These are phyloP conservation scores for Exophiala calicioides DNA, from an alignment of 2,329 filamentous ascomycete species.

Conservation along the genomic window DNA sequence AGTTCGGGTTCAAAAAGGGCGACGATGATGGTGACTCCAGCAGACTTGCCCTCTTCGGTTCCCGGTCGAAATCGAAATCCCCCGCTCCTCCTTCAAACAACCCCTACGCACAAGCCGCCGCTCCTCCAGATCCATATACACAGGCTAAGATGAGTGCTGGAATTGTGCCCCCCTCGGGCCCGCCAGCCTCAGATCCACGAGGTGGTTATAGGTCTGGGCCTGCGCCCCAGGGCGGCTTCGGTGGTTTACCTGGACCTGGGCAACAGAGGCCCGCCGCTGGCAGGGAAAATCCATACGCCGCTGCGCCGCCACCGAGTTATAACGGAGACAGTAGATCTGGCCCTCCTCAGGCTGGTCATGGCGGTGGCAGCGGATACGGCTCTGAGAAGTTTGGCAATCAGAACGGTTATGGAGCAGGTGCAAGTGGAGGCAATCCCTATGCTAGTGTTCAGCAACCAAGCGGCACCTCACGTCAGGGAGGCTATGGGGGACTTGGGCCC, in stretches of 20 bases:
- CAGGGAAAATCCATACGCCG: conserved; percentile 15
- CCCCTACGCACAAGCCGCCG: conserved; percentile 58
- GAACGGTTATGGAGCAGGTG: conserved; percentile 51
- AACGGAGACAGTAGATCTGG: conserved; percentile 32
- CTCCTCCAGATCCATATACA: conserved; percentile 56
- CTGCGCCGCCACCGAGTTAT: conserved; percentile 28
- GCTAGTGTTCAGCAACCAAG: conserved; percentile 34
- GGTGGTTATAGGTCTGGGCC: conserved; percentile 12
- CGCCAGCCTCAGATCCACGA: conserved; percentile 3
- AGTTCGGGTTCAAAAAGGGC: conserved; percentile 54
- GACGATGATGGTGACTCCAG: conserved; percentile 53
- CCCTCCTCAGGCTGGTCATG: conserved; percentile 20
- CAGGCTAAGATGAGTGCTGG: conserved; percentile 49
- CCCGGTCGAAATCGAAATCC: conserved; percentile 56
- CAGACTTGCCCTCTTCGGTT: conserved; percentile 61
- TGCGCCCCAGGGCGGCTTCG: conserved; percentile 31
- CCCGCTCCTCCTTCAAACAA: conserved; percentile 52
- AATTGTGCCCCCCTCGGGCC: conserved; percentile 39
- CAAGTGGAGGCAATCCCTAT: conserved; percentile 42
- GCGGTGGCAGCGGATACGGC: conserved; percentile 39
- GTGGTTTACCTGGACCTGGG: conserved; percentile 27
- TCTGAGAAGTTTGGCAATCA: conserved; percentile 47
- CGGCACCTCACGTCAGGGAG: conserved; percentile 51
- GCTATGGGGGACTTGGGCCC: conserved; percentile 59
- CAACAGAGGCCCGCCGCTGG: conserved; percentile 24